Evolutionary conservation across 164 flowering plant species (phyloP).

Genomic region (Magnolia changhungtana): DNA sequence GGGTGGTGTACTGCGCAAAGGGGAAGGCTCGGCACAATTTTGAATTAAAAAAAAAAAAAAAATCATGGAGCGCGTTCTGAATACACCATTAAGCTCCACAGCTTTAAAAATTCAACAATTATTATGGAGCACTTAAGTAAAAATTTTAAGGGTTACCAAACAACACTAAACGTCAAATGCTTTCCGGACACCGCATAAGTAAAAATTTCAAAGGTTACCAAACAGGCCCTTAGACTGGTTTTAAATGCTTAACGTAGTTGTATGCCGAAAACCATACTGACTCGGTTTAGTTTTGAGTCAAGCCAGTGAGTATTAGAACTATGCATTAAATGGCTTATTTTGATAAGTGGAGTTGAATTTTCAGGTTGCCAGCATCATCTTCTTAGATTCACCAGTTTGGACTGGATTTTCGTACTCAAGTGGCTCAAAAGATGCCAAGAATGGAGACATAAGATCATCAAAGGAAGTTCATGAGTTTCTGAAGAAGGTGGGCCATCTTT

Average conservation of each 20-base stretch:
- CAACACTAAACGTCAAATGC: too few relatives aligned
- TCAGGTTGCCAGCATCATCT: conserved; percentile 20
- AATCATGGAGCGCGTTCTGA: too few relatives aligned
- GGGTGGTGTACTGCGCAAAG: too few relatives aligned
- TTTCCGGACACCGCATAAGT: too few relatives aligned
- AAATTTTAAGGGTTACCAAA: too few relatives aligned
- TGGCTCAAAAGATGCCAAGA: not conserved
- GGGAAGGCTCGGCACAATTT: too few relatives aligned
- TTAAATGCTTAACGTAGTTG: too few relatives aligned
- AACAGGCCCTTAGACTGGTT: not conserved
- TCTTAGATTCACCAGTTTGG: conserved; percentile 22
- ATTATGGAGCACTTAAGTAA: too few relatives aligned
- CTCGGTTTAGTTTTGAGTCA: not conserved
- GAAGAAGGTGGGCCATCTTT: conserved; percentile 16
- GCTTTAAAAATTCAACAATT: too few relatives aligned
- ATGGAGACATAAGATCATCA: conserved; percentile 9
- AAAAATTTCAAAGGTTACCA: too few relatives aligned
- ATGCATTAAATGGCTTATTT: not conserved
- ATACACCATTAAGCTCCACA: too few relatives aligned
- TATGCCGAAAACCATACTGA: not conserved
- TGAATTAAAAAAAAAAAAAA: too few relatives aligned
- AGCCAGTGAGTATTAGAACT: not conserved
- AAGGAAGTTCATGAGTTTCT: conserved; percentile 14
- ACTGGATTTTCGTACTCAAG: conserved; percentile 26
- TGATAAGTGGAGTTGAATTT: not conserved